Conservation (phyloP, 2,329 filamentous ascomycete species). For the Fusarium tanahbumbuense region DNA sequence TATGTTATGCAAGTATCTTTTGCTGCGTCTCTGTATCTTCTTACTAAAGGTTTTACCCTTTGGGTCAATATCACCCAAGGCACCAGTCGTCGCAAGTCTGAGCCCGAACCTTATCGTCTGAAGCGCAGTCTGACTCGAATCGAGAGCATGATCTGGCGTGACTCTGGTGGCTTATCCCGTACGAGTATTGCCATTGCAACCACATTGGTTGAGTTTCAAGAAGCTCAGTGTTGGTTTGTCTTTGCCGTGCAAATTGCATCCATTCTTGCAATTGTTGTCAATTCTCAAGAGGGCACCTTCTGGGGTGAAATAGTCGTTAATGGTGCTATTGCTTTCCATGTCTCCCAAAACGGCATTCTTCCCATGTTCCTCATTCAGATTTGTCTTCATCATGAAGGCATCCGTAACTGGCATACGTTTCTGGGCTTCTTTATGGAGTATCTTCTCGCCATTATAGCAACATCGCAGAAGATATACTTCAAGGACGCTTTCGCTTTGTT, state of each 20-base stretch:
- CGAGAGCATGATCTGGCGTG: conserved; percentile 53
- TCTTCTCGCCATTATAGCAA: conserved; percentile 53
- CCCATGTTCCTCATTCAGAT: conserved; percentile 55
- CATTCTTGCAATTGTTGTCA: conserved; percentile 56
- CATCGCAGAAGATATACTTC: conserved; percentile 53
- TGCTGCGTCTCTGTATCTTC: conserved; percentile 49
- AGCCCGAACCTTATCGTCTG: conserved; percentile 39
- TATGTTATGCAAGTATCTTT: conserved; percentile 55
- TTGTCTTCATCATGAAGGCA: conserved; percentile 54
- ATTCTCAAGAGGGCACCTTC: conserved; percentile 55
- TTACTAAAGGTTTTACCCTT: conserved; percentile 52
- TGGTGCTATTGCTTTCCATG: conserved; percentile 53
- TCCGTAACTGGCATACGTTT: conserved; percentile 56
- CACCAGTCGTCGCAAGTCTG: conserved; percentile 30
- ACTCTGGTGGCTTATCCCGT: conserved; percentile 52
- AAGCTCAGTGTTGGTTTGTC: conserved; percentile 55
- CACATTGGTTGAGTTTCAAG: conserved; percentile 56
- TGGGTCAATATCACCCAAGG: conserved; percentile 51
- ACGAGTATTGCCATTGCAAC: conserved; percentile 55
- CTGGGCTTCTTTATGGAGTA: conserved; percentile 55
- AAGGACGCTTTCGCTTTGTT: conserved; percentile 51
- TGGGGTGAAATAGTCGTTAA: conserved; percentile 56
- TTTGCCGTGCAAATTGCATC: conserved; percentile 56
- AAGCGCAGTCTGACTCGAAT: conserved; percentile 51
- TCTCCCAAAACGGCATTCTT: conserved; percentile 53